Evolutionary conservation across 2,329 filamentous ascomycete species (phyloP).

Genomic region (Pseudopithomyces maydicus): DNA sequence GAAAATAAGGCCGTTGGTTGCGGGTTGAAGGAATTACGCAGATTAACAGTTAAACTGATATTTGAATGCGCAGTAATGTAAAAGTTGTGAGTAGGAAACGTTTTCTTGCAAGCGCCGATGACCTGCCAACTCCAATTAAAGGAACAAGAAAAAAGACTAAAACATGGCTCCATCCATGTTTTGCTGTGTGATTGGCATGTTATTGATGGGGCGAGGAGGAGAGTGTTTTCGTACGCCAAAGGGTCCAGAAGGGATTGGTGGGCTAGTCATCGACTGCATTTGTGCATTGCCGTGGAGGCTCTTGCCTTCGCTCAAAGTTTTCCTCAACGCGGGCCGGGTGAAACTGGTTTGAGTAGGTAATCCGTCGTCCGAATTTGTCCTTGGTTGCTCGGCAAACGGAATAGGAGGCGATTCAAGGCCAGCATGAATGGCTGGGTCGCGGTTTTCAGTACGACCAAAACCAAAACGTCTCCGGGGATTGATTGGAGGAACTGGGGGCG

Average conservation of each 20-base stretch:
- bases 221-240: constrained; percentile 35
- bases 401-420: constrained; percentile 38
- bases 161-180: constrained; percentile 45
- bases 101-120: constrained; percentile 14
- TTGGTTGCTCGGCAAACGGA: constrained; percentile 39
- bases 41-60: constrained; percentile 14
- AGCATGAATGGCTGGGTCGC: constrained; percentile 47
- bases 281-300: constrained; percentile 49
- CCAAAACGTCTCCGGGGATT: constrained; percentile 62
- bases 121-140: neutral
- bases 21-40: constrained; percentile 9
- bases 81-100: constrained; percentile 16
- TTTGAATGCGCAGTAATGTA: neutral
- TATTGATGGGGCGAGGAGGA: constrained; percentile 34
- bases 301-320: constrained; percentile 57
- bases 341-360: constrained; percentile 42
- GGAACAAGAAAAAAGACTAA: constrained; percentile 12
- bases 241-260: constrained; percentile 32
- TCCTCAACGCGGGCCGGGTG: constrained; percentile 50
- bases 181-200: constrained; percentile 25
- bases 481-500: constrained; percentile 63
- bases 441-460: constrained; percentile 45
- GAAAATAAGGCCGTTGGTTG: constrained; percentile 20
- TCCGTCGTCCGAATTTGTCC: constrained; percentile 52
- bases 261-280: constrained; percentile 23